These are phyloP conservation scores for Dothiorella sarmentorum DNA, from an alignment of 2,329 filamentous ascomycete species.

Conservation along the genomic window DNA sequence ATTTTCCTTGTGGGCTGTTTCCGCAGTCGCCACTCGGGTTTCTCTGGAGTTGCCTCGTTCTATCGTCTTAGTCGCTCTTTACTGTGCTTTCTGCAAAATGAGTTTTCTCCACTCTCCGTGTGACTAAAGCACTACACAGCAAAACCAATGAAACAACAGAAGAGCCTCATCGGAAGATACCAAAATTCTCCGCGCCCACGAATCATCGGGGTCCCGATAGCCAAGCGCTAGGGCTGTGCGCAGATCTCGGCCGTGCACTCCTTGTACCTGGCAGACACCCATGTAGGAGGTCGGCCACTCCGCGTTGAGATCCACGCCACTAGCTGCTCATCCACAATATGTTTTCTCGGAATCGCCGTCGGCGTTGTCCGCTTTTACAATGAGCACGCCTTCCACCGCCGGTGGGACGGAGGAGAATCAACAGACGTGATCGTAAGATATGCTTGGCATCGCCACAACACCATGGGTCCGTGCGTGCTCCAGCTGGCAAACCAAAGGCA, in stretches of 20 bases:
- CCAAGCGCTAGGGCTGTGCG: conserved; percentile 4
- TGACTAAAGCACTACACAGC: background rate
- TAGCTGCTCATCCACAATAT: background rate
- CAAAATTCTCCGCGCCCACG: background rate
- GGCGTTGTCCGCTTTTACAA: background rate
- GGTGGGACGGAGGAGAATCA: background rate
- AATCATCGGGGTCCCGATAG: background rate
- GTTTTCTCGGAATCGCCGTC: background rate
- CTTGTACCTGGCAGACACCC: background rate
- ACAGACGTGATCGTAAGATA: too few relatives aligned
- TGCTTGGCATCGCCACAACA: background rate
- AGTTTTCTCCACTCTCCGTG: background rate
- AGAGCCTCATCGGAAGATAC: background rate
- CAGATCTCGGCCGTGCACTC: conserved; percentile 8
- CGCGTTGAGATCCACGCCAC: background rate
- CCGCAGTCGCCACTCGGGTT: background rate
- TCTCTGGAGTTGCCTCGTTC: background rate
- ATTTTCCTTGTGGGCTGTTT: too few relatives aligned
- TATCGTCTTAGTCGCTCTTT: background rate
- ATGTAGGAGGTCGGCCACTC: conserved; percentile 6
- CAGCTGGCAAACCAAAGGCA: background rate
- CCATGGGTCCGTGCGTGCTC: background rate
- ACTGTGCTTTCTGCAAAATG: background rate
- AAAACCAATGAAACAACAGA: background rate
- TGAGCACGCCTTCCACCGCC: background rate